Base-by-base conservation (phyloP, 495 filamentous ascomycete genomes). In the Lasiosphaeris hirsuta region DNA sequence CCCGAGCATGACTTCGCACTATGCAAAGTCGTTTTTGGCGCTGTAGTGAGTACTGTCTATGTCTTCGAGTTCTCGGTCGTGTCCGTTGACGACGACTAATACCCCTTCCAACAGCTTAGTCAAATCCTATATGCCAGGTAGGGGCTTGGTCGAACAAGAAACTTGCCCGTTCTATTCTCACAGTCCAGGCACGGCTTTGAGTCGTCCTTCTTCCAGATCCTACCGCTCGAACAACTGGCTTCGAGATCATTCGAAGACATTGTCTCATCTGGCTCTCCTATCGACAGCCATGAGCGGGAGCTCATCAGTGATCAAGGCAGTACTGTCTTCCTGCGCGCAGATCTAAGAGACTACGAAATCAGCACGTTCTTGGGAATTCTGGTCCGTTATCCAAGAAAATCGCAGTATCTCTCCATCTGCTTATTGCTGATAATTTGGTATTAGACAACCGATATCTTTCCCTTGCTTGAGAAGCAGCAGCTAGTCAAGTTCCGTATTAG, bases 91-190 rank as follows among this genome's bases (percentile, higher is more conserved):
- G 13, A 41, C 18, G 0, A 35, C 49, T 56, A 36, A 54, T 47
- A 37, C 46, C 7, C 10, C 2, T 6, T n/a, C 49, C 34, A 13
- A 7, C 19, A 58, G 64, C 40, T 63, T 49, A 69, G 66, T 34
- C 63, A 69, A 40, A 53, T 69, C 10, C 42, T 69, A 5, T 67
- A 60, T 39, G 56, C 59, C 23, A 62, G 64, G 66, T 68, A 46
- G 3, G 42, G 18, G 34, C 10, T 7, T 18, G 34, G 10, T 11
- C 5, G 3, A 11, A n/a, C 9, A 13, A n/a, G 19, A 15, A 4
- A 1, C 14, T 33, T 41, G 36, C 11, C 1, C 17, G 10, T 34
- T 4, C 41, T 63, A 4, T 17, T 18, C 17, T 44, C 10, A 34
- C 5, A 7, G 23, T 41, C 8, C 19, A 68, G 66, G 35, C 60